Percentiles rank a stretch among this genome's conserved stretches.
Conservation (phyloP, 129 eudicot species). For the Lactuca sativa region DNA sequence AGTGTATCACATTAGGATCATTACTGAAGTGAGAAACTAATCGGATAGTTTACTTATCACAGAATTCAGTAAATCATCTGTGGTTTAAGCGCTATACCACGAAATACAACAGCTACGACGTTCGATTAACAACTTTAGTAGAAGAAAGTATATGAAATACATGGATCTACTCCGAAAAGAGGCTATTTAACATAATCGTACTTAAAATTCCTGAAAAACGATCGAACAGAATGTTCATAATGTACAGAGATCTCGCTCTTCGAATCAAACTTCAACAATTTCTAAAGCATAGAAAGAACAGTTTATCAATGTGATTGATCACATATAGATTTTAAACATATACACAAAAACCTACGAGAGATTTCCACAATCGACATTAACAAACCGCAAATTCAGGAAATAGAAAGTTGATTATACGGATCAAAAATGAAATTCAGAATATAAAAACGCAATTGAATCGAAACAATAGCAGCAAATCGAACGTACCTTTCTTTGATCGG, state of each 20-base stretch:
- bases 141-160: not conserved
- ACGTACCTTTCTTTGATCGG: constrained; percentile 17
- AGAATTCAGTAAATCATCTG: not conserved
- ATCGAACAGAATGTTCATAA: not conserved
- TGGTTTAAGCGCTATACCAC: not conserved
- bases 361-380: not conserved
- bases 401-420: not conserved
- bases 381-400: not conserved
- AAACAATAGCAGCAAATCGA: constrained; percentile 1
- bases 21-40: not conserved
- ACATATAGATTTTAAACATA: not conserved
- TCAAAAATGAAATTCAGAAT: not conserved
- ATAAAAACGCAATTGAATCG: not conserved
- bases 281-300: not conserved
- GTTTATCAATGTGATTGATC: not conserved
- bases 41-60: not conserved
- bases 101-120: not conserved
- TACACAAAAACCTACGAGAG: not conserved
- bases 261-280: not conserved
- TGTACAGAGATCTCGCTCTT: not conserved
- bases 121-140: not conserved
- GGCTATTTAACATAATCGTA: not conserved
- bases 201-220: not conserved
- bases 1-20: not conserved
- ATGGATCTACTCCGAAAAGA: not conserved